Conservation (phyloP, 2,329 filamentous ascomycete genomes). For the Alternaria sp. region DNA sequence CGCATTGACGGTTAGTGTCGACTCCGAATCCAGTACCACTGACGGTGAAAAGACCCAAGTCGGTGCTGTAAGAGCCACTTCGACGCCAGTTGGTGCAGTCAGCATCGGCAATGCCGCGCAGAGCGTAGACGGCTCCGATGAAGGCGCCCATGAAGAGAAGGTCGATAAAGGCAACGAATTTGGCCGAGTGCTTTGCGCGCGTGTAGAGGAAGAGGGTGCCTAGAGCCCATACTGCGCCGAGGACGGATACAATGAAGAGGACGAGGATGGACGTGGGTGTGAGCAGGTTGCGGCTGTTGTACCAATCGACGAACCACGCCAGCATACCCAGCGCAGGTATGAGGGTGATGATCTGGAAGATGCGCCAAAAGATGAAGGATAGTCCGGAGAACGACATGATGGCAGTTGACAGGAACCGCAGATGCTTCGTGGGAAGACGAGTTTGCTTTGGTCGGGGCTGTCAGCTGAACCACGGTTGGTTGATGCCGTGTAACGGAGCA, state of each 20-base stretch:
- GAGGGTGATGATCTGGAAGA: slow-evolving; percentile 66
- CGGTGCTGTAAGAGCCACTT: slow-evolving; percentile 51
- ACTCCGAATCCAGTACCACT: slow-evolving; percentile 58
- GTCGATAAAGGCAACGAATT: slow-evolving; percentile 67
- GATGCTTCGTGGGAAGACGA: slow-evolving; percentile 1
- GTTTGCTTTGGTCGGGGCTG: slow-evolving; percentile 13
- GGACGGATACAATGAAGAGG: slow-evolving; percentile 68
- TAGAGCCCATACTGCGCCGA: slow-evolving; percentile 66
- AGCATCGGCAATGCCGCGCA: slow-evolving; percentile 63
- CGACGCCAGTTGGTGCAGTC: slow-evolving; percentile 75
- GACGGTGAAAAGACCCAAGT: slow-evolving; percentile 68
- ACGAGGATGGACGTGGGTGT: slow-evolving; percentile 67
- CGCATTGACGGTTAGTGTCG: slow-evolving; percentile 75
- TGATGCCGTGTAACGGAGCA: slow-evolving; percentile 4
- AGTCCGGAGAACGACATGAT: slow-evolving; percentile 60
- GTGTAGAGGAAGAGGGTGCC: slow-evolving; percentile 66
- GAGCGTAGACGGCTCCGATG: slow-evolving; percentile 65
- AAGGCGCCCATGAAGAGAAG: slow-evolving; percentile 68
- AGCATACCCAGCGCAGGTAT: slow-evolving; percentile 68
- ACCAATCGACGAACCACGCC: slow-evolving; percentile 67
- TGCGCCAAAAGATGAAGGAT: slow-evolving; percentile 67
- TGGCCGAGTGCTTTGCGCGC: slow-evolving; percentile 63
- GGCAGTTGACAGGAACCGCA: slow-evolving; percentile 14
- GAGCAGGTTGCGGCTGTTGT: slow-evolving; percentile 61
- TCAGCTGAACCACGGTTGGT: slow-evolving; percentile 12